These are phyloP conservation scores for Remersonia thermophila DNA, from an alignment of 2,329 filamentous ascomycete genomes.

Conservation along the genomic window DNA sequence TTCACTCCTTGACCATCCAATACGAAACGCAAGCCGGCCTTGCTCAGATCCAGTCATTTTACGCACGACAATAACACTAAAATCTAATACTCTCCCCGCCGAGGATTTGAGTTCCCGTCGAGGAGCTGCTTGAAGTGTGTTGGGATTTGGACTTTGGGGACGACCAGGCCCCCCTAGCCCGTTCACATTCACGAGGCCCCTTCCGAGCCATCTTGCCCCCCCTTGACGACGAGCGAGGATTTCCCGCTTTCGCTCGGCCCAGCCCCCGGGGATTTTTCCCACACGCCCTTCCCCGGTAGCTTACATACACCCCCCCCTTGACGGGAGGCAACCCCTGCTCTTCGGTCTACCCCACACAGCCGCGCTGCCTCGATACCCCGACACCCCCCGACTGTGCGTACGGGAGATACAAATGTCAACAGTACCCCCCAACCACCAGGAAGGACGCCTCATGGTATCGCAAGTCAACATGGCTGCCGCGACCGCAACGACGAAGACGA, in stretches of 20 bases:
- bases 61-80: conserved; percentile 21
- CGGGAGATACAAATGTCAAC: conserved; percentile 52
- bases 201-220: no score
- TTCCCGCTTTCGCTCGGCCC: conserved; percentile 32
- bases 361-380: no score
- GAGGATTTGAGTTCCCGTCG: conserved; percentile 12
- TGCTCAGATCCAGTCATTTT: conserved; percentile 44
- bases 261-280: conserved; percentile 14
- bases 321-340: conserved; percentile 7
- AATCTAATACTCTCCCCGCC: conserved; percentile 17
- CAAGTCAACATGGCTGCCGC: conserved; percentile 49
- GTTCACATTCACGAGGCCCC: no score
- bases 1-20: conserved; percentile 9
- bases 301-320: conserved; percentile 14
- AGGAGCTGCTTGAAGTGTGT: conserved; percentile 19
- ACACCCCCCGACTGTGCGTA: no score
- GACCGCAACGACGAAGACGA: conserved; percentile 28
- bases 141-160: conserved; percentile 16
- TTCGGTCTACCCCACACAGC: no score
- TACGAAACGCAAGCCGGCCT: conserved; percentile 46
- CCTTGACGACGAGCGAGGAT: no score
- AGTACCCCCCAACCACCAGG: conserved; percentile 49
- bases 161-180: conserved; percentile 6
- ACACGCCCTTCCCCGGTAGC: no score
- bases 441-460: conserved; percentile 36